phyloP scores from a whole-genome alignment of 2,329 filamentous ascomycete species.

The Fusarium tuaranense region DNA sequence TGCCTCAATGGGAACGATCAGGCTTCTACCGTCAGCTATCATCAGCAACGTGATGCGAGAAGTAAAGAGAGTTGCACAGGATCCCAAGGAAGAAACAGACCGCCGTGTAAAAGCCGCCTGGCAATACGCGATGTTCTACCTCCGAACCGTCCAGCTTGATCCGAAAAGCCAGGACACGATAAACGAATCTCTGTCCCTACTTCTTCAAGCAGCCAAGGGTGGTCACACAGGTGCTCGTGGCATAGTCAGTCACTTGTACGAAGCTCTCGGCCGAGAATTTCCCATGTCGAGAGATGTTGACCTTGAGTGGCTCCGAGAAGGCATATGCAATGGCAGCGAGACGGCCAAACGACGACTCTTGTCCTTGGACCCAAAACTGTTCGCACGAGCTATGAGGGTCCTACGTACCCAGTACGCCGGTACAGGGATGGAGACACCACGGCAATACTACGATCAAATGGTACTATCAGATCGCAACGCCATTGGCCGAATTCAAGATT shows the following conservation, averaged over 20 bases:
- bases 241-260: background rate
- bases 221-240: background rate
- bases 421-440: background rate
- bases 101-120: background rate
- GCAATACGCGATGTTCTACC: background rate
- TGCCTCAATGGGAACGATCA: background rate
- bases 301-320: background rate
- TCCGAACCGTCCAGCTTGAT: background rate
- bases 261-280: background rate
- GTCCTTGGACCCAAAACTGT: background rate
- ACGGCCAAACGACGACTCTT: background rate
- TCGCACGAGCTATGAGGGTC: background rate
- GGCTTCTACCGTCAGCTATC: background rate
- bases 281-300: background rate
- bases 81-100: background rate
- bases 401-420: background rate
- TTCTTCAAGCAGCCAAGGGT: background rate
- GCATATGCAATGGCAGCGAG: background rate
- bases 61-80: background rate
- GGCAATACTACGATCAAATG: background rate
- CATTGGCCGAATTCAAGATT: background rate
- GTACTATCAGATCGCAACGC: background rate
- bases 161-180: background rate
- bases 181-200: background rate
- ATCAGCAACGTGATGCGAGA: background rate